phyloP scores from a whole-genome alignment of 192 early-diverging fungal genomes.

The Oehlia diaphana region DNA sequence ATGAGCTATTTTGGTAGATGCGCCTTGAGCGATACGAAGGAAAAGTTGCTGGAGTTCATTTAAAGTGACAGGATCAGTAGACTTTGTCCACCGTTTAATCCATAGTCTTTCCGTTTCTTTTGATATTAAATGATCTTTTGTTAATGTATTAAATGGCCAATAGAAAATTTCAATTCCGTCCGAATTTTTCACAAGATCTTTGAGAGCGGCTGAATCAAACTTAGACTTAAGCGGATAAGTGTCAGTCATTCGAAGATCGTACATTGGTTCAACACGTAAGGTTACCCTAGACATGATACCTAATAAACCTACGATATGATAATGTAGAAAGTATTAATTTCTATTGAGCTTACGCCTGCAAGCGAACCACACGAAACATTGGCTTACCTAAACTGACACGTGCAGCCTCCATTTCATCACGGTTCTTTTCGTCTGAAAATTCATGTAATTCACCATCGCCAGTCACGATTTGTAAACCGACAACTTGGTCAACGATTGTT shows the following conservation, averaged over 20 bases:
- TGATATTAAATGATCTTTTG: neutral
- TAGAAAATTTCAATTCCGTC: conserved; percentile 41
- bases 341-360: no score
- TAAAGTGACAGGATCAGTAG: conserved; percentile 13
- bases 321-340: neutral
- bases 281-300: conserved; percentile 41
- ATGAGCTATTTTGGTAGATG: neutral
- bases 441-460: conserved; percentile 23
- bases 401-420: conserved; percentile 28
- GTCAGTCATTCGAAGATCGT: conserved; percentile 41
- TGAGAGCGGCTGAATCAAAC: neutral
- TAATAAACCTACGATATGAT: conserved; percentile 28
- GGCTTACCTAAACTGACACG: conserved; percentile 29
- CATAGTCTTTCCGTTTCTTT: conserved; percentile 35
- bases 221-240: conserved; percentile 23
- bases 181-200: conserved; percentile 21
- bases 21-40: neutral
- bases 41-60: neutral
- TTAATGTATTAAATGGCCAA: conserved; percentile 34
- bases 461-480: conserved; percentile 16
- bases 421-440: conserved; percentile 26
- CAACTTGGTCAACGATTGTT: conserved; percentile 21
- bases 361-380: no score
- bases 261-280: conserved; percentile 40
- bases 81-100: conserved; percentile 40